Percentiles rank a stretch among this genome's conserved stretches.
These are phyloP conservation scores for Pythium brassicae DNA, from an alignment of 352 stramenopile species.

Conservation along the genomic window DNA sequence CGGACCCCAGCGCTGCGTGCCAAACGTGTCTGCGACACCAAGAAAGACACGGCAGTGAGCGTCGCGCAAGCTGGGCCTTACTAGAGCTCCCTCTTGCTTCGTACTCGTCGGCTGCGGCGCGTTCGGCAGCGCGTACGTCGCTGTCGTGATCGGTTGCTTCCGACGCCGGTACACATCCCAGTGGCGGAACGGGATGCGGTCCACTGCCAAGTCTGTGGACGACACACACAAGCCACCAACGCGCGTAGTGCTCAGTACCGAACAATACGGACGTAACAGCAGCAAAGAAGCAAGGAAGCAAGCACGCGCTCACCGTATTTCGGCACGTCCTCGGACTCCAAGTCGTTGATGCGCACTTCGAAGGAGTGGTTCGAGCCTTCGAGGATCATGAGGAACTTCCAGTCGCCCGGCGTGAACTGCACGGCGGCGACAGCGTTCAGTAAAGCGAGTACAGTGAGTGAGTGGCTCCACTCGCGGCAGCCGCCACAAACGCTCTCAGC, in stretches of 20 bases:
- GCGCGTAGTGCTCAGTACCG: too few relatives aligned
- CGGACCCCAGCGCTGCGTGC: conserved; percentile 64
- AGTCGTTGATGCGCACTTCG: conserved; percentile 84
- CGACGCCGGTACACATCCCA: conserved; percentile 80
- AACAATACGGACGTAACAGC: too few relatives aligned
- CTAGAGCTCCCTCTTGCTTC: too few relatives aligned
- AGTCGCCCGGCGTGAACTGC: conserved; percentile 68
- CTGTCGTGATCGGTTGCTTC: conserved; percentile 40
- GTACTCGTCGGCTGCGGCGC: conserved; percentile 6
- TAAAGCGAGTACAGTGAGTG: neutral
- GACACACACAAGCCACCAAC: too few relatives aligned
- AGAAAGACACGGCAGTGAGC: neutral
- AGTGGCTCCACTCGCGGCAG: neutral
- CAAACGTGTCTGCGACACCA: conserved; percentile 31
- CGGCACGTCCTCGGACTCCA: conserved; percentile 65
- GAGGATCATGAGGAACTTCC: conserved; percentile 75
- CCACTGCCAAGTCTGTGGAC: conserved; percentile 61
- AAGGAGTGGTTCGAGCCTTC: conserved; percentile 70
- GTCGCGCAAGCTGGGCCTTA: too few relatives aligned
- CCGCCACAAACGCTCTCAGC: neutral
- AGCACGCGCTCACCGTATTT: conserved; percentile 62
- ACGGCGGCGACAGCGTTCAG: neutral
- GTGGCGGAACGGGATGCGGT: conserved; percentile 72
- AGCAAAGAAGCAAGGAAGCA: too few relatives aligned
- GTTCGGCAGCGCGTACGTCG: conserved; percentile 39